phyloP scores from a whole-genome alignment of 2,329 filamentous ascomycete species.

The Botryotinia narcissicola region DNA sequence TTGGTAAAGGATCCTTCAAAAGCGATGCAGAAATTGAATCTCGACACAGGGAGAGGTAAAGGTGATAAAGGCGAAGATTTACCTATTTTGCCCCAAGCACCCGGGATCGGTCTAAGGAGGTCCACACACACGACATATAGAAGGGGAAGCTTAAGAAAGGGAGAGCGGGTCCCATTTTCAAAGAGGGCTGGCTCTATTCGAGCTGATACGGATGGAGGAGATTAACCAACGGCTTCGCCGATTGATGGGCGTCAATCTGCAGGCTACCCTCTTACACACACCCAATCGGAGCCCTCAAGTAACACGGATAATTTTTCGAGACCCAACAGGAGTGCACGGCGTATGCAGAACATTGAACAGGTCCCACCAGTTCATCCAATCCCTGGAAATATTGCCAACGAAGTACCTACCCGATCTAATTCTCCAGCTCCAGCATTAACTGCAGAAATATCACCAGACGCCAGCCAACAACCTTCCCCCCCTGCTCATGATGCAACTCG shows the following conservation, averaged over 20 bases:
- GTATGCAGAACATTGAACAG: slow-evolving; percentile 31
- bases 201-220: slow-evolving; percentile 59
- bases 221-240: slow-evolving; percentile 49
- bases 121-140: slow-evolving; percentile 92
- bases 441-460: slow-evolving; percentile 8
- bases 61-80: slow-evolving; percentile 60
- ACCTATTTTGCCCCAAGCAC: slow-evolving; percentile 77
- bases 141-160: slow-evolving; percentile 78
- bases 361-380: slow-evolving; percentile 19
- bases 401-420: slow-evolving; percentile 26
- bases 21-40: slow-evolving; percentile 65
- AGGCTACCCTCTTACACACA: slow-evolving; percentile 49
- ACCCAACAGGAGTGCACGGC: slow-evolving; percentile 42
- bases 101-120: slow-evolving; percentile 76
- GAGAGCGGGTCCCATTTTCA: slow-evolving; percentile 71
- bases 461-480: not conserved
- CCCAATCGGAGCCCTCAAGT: slow-evolving; percentile 67
- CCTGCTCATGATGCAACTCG: slow-evolving; percentile 1
- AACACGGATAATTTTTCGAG: slow-evolving; percentile 61
- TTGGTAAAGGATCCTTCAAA: slow-evolving; percentile 77
- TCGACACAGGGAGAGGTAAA: slow-evolving; percentile 35
- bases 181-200: slow-evolving; percentile 63
- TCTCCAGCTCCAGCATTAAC: slow-evolving; percentile 3
- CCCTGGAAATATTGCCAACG: slow-evolving; percentile 21
- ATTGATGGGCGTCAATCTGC: slow-evolving; percentile 43